Percentiles rank a stretch among this genome's conserved stretches.
These are phyloP conservation scores for Fraxinus sp. DNA, from an alignment of 305 asterid species.

Conservation along the genomic window DNA sequence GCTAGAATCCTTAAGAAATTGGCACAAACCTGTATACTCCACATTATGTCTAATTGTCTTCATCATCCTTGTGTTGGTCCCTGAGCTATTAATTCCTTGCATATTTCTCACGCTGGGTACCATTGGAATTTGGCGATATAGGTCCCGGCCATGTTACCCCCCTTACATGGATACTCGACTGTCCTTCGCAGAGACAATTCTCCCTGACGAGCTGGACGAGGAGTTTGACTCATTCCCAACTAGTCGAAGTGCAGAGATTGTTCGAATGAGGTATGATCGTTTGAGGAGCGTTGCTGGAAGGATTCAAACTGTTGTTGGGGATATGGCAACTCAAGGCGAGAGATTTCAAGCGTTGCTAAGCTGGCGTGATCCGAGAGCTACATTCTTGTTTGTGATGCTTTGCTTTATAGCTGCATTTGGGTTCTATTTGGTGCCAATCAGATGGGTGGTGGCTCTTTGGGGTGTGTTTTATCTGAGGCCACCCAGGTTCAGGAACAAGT, in stretches of 20 bases:
- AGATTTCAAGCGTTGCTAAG: conserved; percentile 8
- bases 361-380: conserved; percentile 14
- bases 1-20: conserved; percentile 7
- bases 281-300: conserved; percentile 12
- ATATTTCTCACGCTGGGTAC: conserved; percentile 18
- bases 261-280: conserved; percentile 11
- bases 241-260: conserved; percentile 10
- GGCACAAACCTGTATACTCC: conserved; percentile 28
- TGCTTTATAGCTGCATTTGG: conserved; percentile 2
- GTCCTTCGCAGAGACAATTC: conserved; percentile 21
- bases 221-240: conserved; percentile 26
- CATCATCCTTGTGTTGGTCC: conserved; percentile 21
- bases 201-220: conserved; percentile 26
- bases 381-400: conserved; percentile 9
- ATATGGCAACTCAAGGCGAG: conserved; percentile 12
- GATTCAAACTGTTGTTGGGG: conserved; percentile 16
- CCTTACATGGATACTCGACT: conserved; percentile 24
- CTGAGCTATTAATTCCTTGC: conserved; percentile 25
- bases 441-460: conserved; percentile 4
- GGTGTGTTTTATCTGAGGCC: neutral
- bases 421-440: conserved; percentile 5
- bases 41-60: conserved; percentile 21
- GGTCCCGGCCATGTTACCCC: conserved; percentile 17
- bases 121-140: conserved; percentile 23
- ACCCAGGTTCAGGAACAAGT: conserved; percentile 8